These are phyloP conservation scores for Chlorella sp. DNA, from an alignment of 139 green algal genomes.

Conservation along the genomic window DNA sequence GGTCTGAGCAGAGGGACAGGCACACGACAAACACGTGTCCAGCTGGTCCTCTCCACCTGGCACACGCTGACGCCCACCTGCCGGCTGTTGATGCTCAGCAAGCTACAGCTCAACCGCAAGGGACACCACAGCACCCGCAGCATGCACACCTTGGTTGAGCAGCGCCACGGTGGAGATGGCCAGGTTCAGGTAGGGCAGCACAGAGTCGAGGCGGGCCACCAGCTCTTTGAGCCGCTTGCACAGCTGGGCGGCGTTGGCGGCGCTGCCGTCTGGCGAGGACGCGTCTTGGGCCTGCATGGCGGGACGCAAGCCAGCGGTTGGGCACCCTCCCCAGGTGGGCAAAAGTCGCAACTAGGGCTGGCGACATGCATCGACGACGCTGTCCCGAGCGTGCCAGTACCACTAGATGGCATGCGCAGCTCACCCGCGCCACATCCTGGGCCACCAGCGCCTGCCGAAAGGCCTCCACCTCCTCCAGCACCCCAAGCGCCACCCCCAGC, in stretches of 20 bases:
- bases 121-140: no score
- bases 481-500: slow-evolving; percentile 10
- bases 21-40: no score
- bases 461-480: slow-evolving; percentile 17
- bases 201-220: neutral
- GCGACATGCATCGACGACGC: no score
- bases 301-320: no score
- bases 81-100: no score
- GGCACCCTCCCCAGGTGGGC: no score
- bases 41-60: no score
- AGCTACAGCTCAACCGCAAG: no score
- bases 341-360: no score
- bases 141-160: slow-evolving; percentile 25
- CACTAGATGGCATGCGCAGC: no score
- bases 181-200: slow-evolving; percentile 21
- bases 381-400: no score
- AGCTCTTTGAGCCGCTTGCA: slow-evolving; percentile 6
- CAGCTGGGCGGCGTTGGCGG: slow-evolving; percentile 11
- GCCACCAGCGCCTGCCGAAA: slow-evolving; percentile 10
- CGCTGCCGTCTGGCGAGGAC: neutral
- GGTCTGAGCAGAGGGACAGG: neutral
- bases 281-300: slow-evolving; percentile 9
- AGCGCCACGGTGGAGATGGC: slow-evolving; percentile 6
- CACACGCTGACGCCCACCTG: no score
- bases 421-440: slow-evolving; percentile 15